Percentiles rank a stretch among this genome's conserved stretches.
These are phyloP conservation scores for Nymphaea colorata DNA, from an alignment of 164 flowering plant species.

Conservation along the genomic window DNA sequence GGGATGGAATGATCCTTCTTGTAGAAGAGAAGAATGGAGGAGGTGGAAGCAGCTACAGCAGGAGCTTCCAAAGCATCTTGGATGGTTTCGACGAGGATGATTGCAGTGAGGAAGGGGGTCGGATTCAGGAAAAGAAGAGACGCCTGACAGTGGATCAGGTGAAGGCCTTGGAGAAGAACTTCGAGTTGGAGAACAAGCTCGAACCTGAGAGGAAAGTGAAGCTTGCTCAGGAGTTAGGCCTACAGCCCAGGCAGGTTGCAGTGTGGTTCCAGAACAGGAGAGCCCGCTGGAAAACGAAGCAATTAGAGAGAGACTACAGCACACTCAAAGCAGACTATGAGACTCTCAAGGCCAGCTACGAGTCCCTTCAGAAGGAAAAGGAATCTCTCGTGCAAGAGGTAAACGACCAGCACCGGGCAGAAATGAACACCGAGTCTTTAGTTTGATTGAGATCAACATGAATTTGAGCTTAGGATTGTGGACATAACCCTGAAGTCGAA, in stretches of 20 bases:
- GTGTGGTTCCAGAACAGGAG: conserved; percentile 41
- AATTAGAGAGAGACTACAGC: conserved; percentile 30
- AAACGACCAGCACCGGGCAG: background rate
- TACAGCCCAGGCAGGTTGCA: conserved; percentile 37
- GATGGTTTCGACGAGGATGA: conserved; percentile 27
- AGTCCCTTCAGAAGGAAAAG: conserved; percentile 19
- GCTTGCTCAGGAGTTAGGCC: conserved; percentile 31
- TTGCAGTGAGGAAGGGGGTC: conserved; percentile 15
- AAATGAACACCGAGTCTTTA: too few relatives aligned
- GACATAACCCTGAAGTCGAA: too few relatives aligned
- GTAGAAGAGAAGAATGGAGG: conserved; percentile 13
- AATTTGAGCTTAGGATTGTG: too few relatives aligned
- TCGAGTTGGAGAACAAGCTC: conserved; percentile 38
- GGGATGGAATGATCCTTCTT: background rate
- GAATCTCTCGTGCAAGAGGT: conserved; percentile 26
- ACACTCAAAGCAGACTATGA: conserved; percentile 27
- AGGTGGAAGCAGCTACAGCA: conserved; percentile 4
- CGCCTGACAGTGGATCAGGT: conserved; percentile 29
- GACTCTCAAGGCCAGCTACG: conserved; percentile 19
- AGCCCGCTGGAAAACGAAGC: conserved; percentile 43
- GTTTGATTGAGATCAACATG: too few relatives aligned
- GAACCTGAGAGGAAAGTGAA: conserved; percentile 35
- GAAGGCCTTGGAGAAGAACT: conserved; percentile 33
- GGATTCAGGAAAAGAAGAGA: conserved; percentile 25
- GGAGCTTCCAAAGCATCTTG: conserved; percentile 23